Conservation (phyloP, 768 basidiomycete genomes). For the Boletus vinaceobasis region DNA sequence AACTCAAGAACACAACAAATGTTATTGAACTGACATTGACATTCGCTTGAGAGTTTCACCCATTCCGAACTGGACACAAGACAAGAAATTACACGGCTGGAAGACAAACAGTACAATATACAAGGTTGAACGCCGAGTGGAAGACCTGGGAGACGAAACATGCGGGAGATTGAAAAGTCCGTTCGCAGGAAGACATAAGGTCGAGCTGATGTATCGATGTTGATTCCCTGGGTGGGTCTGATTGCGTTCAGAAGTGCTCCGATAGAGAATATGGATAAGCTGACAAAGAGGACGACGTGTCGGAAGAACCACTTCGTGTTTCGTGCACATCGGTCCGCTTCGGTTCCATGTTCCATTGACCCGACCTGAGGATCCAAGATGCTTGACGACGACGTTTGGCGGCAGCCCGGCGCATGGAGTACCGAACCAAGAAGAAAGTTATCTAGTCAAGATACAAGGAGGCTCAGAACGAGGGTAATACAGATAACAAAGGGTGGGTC, state of each 20-base stretch:
- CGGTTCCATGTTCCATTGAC: conserved; percentile 19
- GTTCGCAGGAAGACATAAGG: neutral
- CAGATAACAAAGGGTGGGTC: neutral
- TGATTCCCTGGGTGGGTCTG: neutral
- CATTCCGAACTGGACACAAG: neutral
- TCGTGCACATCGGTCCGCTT: conserved; percentile 10
- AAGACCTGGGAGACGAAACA: neutral
- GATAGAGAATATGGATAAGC: conserved; percentile 16
- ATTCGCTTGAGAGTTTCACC: neutral
- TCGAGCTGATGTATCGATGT: neutral
- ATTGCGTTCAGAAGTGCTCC: conserved; percentile 8
- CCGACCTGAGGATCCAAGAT: conserved; percentile 22
- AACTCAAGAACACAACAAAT: neutral
- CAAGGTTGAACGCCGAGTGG: neutral
- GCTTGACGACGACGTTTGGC: conserved; percentile 24
- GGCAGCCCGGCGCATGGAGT: conserved; percentile 12
- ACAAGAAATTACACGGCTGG: neutral
- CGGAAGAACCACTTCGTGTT: conserved; percentile 8
- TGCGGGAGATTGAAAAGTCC: neutral
- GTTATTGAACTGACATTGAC: neutral
- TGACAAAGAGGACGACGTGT: conserved; percentile 14
- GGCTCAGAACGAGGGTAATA: neutral
- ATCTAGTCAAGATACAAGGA: neutral
- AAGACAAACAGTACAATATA: neutral
- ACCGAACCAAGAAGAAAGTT: conserved; percentile 13